Evolutionary conservation across 805 yeast genomes (phyloP), one percentile per base, ranked within the genome.

Genomic region (Candida ovalis): DNA sequence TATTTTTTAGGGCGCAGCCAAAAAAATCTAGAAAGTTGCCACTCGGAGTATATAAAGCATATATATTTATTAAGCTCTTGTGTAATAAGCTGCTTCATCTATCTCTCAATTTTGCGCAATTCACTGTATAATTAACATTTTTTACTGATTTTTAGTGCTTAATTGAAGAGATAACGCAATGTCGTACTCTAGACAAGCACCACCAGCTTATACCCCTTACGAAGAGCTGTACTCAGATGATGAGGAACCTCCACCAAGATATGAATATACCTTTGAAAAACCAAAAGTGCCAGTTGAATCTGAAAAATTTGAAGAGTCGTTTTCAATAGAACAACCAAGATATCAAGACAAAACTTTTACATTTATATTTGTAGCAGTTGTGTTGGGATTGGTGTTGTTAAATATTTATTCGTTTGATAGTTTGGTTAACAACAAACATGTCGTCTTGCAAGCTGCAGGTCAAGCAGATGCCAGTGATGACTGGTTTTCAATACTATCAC

Each of bases 271-370:
- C 0, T 64, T 65, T 50, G 70, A 64, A 43, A 63, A 58, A 24
- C 66, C 69, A 2, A 54, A 50, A 25, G 41, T 55, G 7, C 70
- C 69, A n/a, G 52, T 52, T 23, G 61, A 57, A 30, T 49, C 57
- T 43, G 69, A 67, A 25, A 69, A 75, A 4, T 88, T 82, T 61
- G 87, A 82, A 28, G 81, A 87, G 42, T 77, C 84, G 1, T 89
- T 89, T 66, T 78, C 81, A 52, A 74, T 87, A 25, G 77, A 74
- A 28, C 68, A 68, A 46, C 89, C 90, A 1, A 77, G 69, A 49
- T 79, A 73, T 68, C 82, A 89, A 59, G 96, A 89, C 64, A 77
- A 83, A 76, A 80, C 84, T 0, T 85, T 86, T 61, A 76, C 87
- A 0, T 52, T 85, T 8, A 74, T 88, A 7, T 68, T 67, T 19